Conservation (phyloP, 192 early-diverging fungal genomes). For the Umbelopsis sp. region DNA sequence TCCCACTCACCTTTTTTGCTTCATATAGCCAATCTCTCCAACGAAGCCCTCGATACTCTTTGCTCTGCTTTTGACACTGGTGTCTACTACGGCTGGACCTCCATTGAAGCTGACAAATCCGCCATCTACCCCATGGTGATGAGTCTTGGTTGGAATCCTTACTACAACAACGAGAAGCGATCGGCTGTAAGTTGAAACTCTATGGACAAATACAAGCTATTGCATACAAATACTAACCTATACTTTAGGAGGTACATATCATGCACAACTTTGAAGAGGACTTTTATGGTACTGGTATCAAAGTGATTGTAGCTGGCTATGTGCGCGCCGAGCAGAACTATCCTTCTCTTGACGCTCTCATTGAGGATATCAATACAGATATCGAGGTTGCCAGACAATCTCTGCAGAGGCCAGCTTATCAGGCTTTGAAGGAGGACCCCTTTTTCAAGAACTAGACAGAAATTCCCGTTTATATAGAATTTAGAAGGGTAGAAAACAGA, state of each 20-base stretch:
- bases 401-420: conserved; percentile 59
- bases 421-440: conserved; percentile 41
- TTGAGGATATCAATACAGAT: conserved; percentile 87
- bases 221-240: neutral
- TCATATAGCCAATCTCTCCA: conserved; percentile 84
- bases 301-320: conserved; percentile 81
- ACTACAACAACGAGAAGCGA: conserved; percentile 94
- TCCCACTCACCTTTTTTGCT: neutral
- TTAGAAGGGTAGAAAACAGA: too few species aligned
- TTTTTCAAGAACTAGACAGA: conserved; percentile 36
- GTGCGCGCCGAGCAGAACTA: conserved; percentile 89
- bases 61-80: conserved; percentile 74
- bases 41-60: conserved; percentile 68
- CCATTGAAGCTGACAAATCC: conserved; percentile 56
- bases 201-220: neutral
- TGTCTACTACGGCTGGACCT: conserved; percentile 96
- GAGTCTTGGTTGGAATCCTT: conserved; percentile 99
- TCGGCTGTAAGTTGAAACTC: conserved; percentile 67
- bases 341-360: conserved; percentile 75
- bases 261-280: conserved; percentile 81
- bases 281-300: conserved; percentile 86
- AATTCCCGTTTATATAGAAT: neutral
- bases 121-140: conserved; percentile 95
- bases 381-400: conserved; percentile 73
- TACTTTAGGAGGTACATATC: conserved; percentile 88